Evolutionary conservation across 345 rosid genomes (phyloP).

Genomic region (Syzygium oleosum): DNA sequence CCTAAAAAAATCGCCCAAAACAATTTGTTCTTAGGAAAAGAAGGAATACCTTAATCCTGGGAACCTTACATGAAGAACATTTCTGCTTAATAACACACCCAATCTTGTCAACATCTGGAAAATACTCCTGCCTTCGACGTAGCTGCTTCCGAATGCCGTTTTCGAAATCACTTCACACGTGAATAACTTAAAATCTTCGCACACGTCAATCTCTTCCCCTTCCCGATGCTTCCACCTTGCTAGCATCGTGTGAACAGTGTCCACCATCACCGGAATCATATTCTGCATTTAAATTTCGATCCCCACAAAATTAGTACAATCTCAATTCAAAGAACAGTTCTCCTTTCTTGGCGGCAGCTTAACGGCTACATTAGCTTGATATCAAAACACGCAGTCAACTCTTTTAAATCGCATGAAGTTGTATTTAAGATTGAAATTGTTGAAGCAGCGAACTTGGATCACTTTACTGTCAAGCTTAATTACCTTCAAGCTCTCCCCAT

Average conservation of each 20-base stretch:
- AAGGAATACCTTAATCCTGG: slow-evolving; percentile 16
- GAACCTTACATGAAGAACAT: background rate
- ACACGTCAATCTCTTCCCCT: slow-evolving; percentile 28
- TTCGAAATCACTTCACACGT: slow-evolving; percentile 38
- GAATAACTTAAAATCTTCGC: slow-evolving; percentile 25
- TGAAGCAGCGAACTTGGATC: background rate
- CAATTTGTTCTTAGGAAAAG: background rate
- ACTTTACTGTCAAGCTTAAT: background rate
- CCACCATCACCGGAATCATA: slow-evolving; percentile 26
- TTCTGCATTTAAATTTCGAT: slow-evolving; percentile 1
- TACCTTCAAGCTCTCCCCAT: slow-evolving; percentile 30
- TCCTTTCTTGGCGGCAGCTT: background rate
- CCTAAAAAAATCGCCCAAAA: background rate
- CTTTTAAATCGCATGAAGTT: background rate
- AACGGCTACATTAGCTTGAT: background rate
- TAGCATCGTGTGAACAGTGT: slow-evolving; percentile 28
- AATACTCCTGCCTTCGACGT: slow-evolving; percentile 26
- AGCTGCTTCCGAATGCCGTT: slow-evolving; percentile 45
- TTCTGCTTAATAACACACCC: slow-evolving; percentile 1
- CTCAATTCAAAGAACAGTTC: background rate
- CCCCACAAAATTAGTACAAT: background rate
- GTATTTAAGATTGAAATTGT: background rate
- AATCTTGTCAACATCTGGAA: slow-evolving; percentile 21
- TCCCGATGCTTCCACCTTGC: slow-evolving; percentile 26
- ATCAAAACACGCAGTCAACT: background rate